These are phyloP conservation scores for Sanguinoderma infundibulare DNA, from an alignment of 1,284 basidiomycete species.

Conservation along the genomic window DNA sequence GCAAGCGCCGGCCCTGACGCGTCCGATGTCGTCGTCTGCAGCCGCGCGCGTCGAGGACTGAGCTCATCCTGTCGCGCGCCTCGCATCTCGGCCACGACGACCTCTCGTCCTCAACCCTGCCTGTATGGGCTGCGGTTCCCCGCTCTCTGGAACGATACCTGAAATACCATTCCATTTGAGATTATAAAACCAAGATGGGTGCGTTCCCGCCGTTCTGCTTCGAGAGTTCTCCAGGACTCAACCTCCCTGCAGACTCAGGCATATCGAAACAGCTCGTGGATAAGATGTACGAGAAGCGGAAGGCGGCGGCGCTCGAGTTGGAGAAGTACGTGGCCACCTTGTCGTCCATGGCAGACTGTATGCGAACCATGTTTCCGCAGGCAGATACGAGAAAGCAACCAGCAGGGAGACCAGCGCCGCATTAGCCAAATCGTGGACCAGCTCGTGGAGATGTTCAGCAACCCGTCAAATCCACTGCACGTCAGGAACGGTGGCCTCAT, in stretches of 20 bases:
- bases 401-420: slow-evolving; percentile 78
- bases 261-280: slow-evolving; percentile 79
- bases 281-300: slow-evolving; percentile 95
- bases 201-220: slow-evolving; percentile 2
- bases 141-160: slow-evolving; percentile 1
- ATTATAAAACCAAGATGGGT: slow-evolving; percentile 20
- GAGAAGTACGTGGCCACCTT: slow-evolving; percentile 71
- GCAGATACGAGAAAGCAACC: slow-evolving; percentile 83
- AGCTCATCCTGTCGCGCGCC: slow-evolving; percentile 17
- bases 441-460: slow-evolving; percentile 90
- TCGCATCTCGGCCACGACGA: slow-evolving; percentile 17
- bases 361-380: slow-evolving; percentile 46
- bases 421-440: slow-evolving; percentile 94
- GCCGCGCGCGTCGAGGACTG: slow-evolving; percentile 8
- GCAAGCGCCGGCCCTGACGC: slow-evolving; percentile 17
- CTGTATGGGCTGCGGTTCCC: slow-evolving; percentile 13
- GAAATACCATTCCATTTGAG: neutral
- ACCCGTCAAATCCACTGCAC: slow-evolving; percentile 81
- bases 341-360: slow-evolving; percentile 6
- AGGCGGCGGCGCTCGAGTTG: slow-evolving; percentile 92
- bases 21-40: neutral
- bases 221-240: slow-evolving; percentile 1
- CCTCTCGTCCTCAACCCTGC: slow-evolving; percentile 5
- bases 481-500: slow-evolving; percentile 96
- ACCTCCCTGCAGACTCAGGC: slow-evolving; percentile 53